Conservation (phyloP, 805 yeast species). For the Candida methanosorbosa region DNA sequence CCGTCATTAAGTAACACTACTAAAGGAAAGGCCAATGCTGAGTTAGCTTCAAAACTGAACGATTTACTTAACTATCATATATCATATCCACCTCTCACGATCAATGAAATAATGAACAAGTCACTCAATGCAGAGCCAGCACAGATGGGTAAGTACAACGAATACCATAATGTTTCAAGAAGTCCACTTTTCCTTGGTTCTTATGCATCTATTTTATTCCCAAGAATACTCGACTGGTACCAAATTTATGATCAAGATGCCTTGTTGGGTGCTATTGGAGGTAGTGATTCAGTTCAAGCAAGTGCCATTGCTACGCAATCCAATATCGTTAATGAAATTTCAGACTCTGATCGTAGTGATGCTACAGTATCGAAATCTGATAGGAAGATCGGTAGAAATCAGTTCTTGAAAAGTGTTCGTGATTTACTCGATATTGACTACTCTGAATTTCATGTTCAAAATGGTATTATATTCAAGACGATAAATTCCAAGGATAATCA, state of each 20-base stretch:
- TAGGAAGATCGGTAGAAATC: slow-evolving; percentile 27
- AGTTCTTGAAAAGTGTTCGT: slow-evolving; percentile 44
- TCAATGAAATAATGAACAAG: slow-evolving; percentile 49
- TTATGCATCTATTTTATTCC: slow-evolving; percentile 56
- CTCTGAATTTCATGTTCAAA: slow-evolving; percentile 44
- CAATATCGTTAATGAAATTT: slow-evolving; percentile 3
- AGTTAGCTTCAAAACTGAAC: slow-evolving; percentile 12
- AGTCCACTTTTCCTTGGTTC: slow-evolving; percentile 55
- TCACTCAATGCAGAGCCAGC: slow-evolving; percentile 64
- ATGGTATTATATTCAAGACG: slow-evolving; percentile 54
- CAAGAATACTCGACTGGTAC: slow-evolving; percentile 46
- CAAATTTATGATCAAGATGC: slow-evolving; percentile 45
- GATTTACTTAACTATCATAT: slow-evolving; percentile 38
- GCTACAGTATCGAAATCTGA: neutral
- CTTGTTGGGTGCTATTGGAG: slow-evolving; percentile 47
- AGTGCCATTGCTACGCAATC: slow-evolving; percentile 9
- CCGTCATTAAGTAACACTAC: slow-evolving; percentile 18
- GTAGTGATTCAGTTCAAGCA: slow-evolving; percentile 13
- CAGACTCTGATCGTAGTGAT: slow-evolving; percentile 1
- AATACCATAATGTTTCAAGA: slow-evolving; percentile 35
- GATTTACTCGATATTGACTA: slow-evolving; percentile 59
- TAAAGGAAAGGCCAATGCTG: slow-evolving; percentile 3
- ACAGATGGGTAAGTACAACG: slow-evolving; percentile 31
- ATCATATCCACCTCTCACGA: slow-evolving; percentile 31
- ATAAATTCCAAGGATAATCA: slow-evolving; percentile 11